Percentiles rank a stretch among this genome's conserved stretches.
Conservation (phyloP, 306 rosid genomes). For the Coriaria nepalensis region DNA sequence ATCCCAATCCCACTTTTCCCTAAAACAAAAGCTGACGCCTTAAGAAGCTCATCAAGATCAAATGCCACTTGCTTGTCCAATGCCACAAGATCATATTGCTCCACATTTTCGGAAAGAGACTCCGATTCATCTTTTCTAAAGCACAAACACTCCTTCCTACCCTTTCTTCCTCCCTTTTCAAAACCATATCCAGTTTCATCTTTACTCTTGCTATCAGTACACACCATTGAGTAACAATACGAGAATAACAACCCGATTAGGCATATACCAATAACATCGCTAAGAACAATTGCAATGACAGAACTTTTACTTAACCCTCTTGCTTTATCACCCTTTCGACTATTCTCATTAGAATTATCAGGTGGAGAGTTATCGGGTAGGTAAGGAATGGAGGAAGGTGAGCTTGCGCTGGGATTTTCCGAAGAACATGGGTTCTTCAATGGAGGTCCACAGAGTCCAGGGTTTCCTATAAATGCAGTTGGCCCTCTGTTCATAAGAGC, state of each 20-base stretch:
- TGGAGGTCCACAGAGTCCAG: slow-evolving; percentile 88
- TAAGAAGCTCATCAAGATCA: slow-evolving; percentile 95
- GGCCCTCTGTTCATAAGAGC: slow-evolving; percentile 98
- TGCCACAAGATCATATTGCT: slow-evolving; percentile 87
- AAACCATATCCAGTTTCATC: slow-evolving; percentile 27
- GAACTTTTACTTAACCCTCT: slow-evolving; percentile 62
- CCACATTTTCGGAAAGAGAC: slow-evolving; percentile 53
- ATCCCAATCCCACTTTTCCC: slow-evolving; percentile 95
- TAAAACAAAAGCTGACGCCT: slow-evolving; percentile 94
- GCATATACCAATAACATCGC: slow-evolving; percentile 78
- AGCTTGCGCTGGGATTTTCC: slow-evolving; percentile 32
- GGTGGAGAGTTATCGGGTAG: slow-evolving; percentile 46
- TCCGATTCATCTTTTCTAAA: slow-evolving; percentile 69
- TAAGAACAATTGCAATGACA: slow-evolving; percentile 60
- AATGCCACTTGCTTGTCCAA: slow-evolving; percentile 65
- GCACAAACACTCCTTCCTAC: slow-evolving; percentile 59
- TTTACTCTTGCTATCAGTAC: slow-evolving; percentile 32
- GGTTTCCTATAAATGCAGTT: slow-evolving; percentile 92
- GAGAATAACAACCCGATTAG: slow-evolving; percentile 80
- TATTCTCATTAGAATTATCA: slow-evolving; percentile 21
- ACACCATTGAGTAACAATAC: slow-evolving; percentile 67
- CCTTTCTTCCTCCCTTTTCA: slow-evolving; percentile 36
- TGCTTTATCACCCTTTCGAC: slow-evolving; percentile 26
- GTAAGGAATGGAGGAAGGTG: slow-evolving; percentile 63
- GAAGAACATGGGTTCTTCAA: slow-evolving; percentile 76